Evolutionary conservation across 306 rosid genomes (phyloP), one percentile per base, ranked within the genome.

Genomic region (Carpinus viminea): DNA sequence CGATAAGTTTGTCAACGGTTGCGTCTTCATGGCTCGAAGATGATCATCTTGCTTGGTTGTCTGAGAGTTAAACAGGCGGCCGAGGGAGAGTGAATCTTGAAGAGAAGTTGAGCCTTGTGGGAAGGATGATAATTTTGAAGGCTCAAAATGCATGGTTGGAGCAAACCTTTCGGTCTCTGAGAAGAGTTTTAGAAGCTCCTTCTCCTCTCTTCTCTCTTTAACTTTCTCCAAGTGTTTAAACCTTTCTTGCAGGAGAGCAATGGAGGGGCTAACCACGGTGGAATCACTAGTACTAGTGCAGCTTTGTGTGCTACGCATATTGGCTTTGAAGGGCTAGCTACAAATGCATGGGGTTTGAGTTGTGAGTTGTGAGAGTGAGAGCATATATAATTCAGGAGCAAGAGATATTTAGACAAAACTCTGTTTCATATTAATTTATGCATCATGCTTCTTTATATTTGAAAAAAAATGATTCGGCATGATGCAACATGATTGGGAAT

Each of bases 191-290:
- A 84, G 80, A 66, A 95, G 87, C 81, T 95, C 85, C 68, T 87
- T 90, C 68, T 91, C 93, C 72, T 92, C 97, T 78, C 98, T 92
- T 65, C 90, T 92, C 76, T 89, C 93, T 76, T 92, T 95, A 80
- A 88, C 97, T 85, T 91, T 95, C 89, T 95, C 95, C 87, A 95
- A 88, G 73, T 88, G 91, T 52, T 93, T 91, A 80, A 95, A 95
- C 89, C 98, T 92, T 77, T 92, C 96, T 81, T 95, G 98, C 80
- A 95, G 88, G 36, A 95, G 92, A 74, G 93, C 97, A 81, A 95
- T 95, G 84, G 98, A 95, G 74, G 97, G 85, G 52, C 87, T 85
- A 50, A 83, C 91, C 80, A 66, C 80, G 68, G 91, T 85, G 64
- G 93, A 84, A 79, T 92, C 89, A 77, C 79, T 72, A 31, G 34